Conservation (phyloP, 805 yeast genomes). For the Myxozyma neotropica region DNA sequence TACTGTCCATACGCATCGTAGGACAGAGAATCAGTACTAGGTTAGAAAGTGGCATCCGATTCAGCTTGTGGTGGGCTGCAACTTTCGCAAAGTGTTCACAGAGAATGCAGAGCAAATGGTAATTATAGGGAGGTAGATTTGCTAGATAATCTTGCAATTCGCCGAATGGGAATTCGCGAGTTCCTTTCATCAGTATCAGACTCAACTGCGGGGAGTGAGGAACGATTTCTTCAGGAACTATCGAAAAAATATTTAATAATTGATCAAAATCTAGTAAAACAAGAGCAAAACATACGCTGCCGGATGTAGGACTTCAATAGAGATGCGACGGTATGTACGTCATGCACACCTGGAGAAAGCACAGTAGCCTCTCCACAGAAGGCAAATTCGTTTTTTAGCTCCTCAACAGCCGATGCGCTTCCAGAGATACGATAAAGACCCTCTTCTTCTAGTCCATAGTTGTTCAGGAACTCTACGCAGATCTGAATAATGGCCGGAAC, state of each 20-base stretch:
- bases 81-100: slow-evolving; percentile 38
- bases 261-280: too few relatives aligned
- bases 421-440: slow-evolving; percentile 42
- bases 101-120: slow-evolving; percentile 37
- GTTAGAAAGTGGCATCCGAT: slow-evolving; percentile 40
- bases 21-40: slow-evolving; percentile 41
- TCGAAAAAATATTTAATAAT: not conserved
- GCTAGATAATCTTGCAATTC: slow-evolving; percentile 28
- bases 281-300: slow-evolving; percentile 20
- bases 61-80: slow-evolving; percentile 24
- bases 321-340: slow-evolving; percentile 41
- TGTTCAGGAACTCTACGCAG: slow-evolving; percentile 34
- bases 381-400: slow-evolving; percentile 34
- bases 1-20: slow-evolving; percentile 38
- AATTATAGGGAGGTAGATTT: slow-evolving; percentile 33
- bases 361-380: slow-evolving; percentile 24
- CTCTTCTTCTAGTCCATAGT: slow-evolving; percentile 39
- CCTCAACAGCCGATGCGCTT: slow-evolving; percentile 34
- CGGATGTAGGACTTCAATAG: slow-evolving; percentile 40
- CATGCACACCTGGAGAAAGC: slow-evolving; percentile 35
- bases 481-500: slow-evolving; percentile 32
- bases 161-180: slow-evolving; percentile 25
- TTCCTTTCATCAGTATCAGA: not conserved
- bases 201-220: slow-evolving; percentile 15
- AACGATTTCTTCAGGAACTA: slow-evolving; percentile 38